Conservation (phyloP, 1,284 basidiomycete species). For the Cryptococcus hybrid region DNA sequence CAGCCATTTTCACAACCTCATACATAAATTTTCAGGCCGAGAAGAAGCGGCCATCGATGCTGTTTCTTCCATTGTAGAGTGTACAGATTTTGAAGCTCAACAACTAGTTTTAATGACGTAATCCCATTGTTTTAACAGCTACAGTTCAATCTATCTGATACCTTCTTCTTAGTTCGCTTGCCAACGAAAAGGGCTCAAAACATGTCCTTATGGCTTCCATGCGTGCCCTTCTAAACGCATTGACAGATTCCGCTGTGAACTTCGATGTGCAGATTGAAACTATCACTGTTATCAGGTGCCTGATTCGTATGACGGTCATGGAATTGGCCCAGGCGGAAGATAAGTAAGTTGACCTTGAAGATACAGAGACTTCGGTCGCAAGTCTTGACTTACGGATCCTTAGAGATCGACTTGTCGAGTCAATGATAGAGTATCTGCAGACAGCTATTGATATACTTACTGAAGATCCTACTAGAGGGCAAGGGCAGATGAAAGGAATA, state of each 20-base stretch:
- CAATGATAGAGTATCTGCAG: background rate
- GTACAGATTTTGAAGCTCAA: constrained; percentile 16
- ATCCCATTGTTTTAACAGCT: background rate
- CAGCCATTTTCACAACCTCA: background rate
- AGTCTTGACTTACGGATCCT: background rate
- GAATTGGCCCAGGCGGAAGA: background rate
- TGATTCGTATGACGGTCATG: background rate
- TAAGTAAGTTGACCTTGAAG: background rate
- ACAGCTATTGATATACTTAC: background rate
- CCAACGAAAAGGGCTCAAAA: background rate
- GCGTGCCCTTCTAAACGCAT: background rate
- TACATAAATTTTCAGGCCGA: background rate
- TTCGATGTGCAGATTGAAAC: constrained; percentile 3
- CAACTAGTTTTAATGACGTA: constrained; percentile 19
- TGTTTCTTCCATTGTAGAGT: constrained; percentile 8
- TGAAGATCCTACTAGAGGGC: background rate
- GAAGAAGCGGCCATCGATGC: constrained; percentile 5
- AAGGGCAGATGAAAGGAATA: constrained; percentile 1
- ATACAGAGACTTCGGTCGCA: background rate
- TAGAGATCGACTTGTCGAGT: background rate
- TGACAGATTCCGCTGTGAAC: background rate
- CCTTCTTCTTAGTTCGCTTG: background rate
- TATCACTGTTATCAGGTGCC: constrained; percentile 1
- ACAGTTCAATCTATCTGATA: background rate
- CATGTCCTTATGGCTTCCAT: background rate